Base-by-base conservation (phyloP, 2,329 filamentous ascomycete species). In the Diaporthe citrichinensis region DNA sequence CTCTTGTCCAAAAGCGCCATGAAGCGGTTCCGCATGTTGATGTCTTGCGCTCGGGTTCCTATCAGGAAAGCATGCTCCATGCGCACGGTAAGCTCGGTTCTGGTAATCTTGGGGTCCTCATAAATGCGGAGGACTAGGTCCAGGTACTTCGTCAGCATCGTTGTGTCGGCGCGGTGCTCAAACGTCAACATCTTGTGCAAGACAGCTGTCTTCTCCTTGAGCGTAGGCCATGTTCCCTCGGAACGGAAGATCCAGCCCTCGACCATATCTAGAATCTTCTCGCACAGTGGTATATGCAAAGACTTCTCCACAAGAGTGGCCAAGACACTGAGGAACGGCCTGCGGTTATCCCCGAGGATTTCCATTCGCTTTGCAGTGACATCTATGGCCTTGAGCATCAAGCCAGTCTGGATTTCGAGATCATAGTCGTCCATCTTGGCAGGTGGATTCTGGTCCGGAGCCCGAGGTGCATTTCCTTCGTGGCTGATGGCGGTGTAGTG, bases 111-210 rank as follows among this genome's bases (percentile, higher is more conserved):
- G 0, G 95, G 95, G 81, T 99, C 97, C 81, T 99, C 97, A 82
- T 99, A 99, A 76, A 99, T 98, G 67, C 96, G 93, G 79, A 99
- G 98, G 36, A 99, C 97, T 36, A 99, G 91, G 78, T 98, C 94
- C 75, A 99, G 88, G 86, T 98, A 99, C 82, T 96, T 96, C 79
- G 93, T 95, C 74, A 99, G 88, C 86, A 99, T 93, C 0, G 93
- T 95, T 44, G 93, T 91, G 81, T 98, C 96, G 39, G 90, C 86
- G 53, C 97, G 91, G 74, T 94, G 92, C 84, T 99, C 97, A 79
- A 99, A 99, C 0, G 96, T 93, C 23, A 98, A 87, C 97, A 99
- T 99, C 86, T 99, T 99, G 80, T 98, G 96, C n/a, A 99, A 87
- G 1, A 99, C 97, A 1, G 97, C 97, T 0, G 96, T 98, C 87